These are phyloP conservation scores for Heritiera fomes DNA, from an alignment of 345 rosid genomes.

Conservation along the genomic window DNA sequence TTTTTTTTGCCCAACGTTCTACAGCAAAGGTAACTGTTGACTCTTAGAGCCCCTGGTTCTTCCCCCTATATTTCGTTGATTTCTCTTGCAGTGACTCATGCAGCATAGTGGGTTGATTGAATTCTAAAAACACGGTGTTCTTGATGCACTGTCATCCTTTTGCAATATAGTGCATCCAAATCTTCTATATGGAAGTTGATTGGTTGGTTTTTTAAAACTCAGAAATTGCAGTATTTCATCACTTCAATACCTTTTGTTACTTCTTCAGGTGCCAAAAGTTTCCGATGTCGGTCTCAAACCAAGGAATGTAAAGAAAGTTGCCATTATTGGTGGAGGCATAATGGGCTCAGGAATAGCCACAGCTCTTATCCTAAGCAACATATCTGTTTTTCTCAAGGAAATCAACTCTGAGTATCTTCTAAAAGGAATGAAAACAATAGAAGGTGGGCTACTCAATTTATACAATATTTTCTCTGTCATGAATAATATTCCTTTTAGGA, in stretches of 20 bases:
- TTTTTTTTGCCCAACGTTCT: slow-evolving; percentile 82
- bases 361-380: slow-evolving; percentile 62
- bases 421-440: slow-evolving; percentile 73
- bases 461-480: not conserved
- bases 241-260: slow-evolving; percentile 12
- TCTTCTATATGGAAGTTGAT: not conserved
- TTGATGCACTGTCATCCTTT: not conserved
- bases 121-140: not conserved
- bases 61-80: not conserved
- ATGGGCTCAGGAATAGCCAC: slow-evolving; percentile 98
- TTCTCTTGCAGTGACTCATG: no score
- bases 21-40: slow-evolving; percentile 61
- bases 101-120: not conserved
- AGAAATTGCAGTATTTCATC: not conserved
- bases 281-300: slow-evolving; percentile 88
- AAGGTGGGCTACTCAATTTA: slow-evolving; percentile 48
- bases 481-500: not conserved
- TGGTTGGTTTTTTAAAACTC: slow-evolving; percentile 11
- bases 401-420: slow-evolving; percentile 76
- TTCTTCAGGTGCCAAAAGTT: slow-evolving; percentile 78
- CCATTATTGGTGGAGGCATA: slow-evolving; percentile 95
- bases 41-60: not conserved
- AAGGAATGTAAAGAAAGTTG: slow-evolving; percentile 71
- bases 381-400: slow-evolving; percentile 80
- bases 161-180: not conserved